Evolutionary conservation across 257 asterid species (phyloP).

Genomic region (Gentiana macrophylla): DNA sequence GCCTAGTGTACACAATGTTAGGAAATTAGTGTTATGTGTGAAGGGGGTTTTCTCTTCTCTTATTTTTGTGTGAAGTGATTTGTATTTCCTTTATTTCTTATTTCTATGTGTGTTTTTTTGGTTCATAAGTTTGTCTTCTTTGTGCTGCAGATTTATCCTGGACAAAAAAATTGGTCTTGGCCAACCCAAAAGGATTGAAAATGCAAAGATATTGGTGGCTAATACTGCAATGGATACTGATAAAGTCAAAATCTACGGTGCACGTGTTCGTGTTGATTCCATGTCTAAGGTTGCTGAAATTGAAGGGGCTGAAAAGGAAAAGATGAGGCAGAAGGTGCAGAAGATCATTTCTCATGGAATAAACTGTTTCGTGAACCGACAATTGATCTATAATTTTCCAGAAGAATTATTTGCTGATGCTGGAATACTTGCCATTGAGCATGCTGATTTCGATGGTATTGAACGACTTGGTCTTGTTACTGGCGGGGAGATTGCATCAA

Average conservation of each 20-base stretch:
- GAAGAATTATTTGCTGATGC: constrained; percentile 98
- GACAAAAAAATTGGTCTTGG: constrained; percentile 97
- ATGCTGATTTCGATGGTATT: constrained; percentile 96
- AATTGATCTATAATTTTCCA: constrained; percentile 87
- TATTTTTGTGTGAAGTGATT: too few relatives aligned
- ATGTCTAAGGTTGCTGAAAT: constrained; percentile 98
- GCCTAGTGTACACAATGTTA: too few relatives aligned
- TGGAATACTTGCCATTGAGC: constrained; percentile 89
- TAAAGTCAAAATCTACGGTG: constrained; percentile 94
- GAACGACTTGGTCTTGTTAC: constrained; percentile 89
- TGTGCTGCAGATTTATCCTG: constrained; percentile 61
- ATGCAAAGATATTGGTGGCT: constrained; percentile 92
- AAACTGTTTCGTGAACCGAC: constrained; percentile 91
- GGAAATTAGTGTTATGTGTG: too few relatives aligned
- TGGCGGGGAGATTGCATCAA: constrained; percentile 93
- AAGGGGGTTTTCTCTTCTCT: too few relatives aligned
- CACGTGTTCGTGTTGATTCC: constrained; percentile 98
- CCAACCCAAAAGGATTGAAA: constrained; percentile 93
- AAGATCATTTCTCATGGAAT: constrained; percentile 84
- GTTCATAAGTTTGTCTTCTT: not conserved
- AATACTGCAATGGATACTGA: constrained; percentile 99
- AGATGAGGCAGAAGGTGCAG: constrained; percentile 87
- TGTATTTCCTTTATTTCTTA: not conserved
- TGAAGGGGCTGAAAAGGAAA: constrained; percentile 86
- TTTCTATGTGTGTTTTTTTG: not conserved